phyloP scores from a whole-genome alignment of 2,329 filamentous ascomycete genomes.

The Colletotrichum melonis region DNA sequence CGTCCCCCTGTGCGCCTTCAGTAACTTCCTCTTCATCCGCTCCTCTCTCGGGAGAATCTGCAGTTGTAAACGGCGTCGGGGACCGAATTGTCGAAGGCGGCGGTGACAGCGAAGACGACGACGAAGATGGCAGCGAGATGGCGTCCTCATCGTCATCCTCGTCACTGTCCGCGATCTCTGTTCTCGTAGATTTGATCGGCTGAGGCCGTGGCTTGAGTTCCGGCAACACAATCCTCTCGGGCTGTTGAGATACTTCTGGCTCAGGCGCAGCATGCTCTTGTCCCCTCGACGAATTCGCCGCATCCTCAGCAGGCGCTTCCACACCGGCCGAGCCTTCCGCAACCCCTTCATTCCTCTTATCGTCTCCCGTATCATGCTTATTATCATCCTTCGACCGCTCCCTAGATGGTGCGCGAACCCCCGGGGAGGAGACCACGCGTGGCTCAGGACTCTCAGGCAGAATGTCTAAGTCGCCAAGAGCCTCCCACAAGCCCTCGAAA shows the following conservation, averaged over 20 bases:
- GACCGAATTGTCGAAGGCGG: conserved; percentile 30
- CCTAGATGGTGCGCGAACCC: too few relatives aligned
- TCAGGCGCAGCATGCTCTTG: not conserved
- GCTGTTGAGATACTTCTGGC: not conserved
- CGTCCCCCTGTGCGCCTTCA: not conserved
- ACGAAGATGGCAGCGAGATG: conserved; percentile 29
- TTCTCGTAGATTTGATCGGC: conserved; percentile 19
- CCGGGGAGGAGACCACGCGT: not conserved
- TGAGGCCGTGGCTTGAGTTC: conserved; percentile 13
- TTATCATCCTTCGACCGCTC: conserved; percentile 10
- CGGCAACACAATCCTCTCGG: conserved; percentile 14
- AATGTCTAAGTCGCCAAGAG: conserved; percentile 60
- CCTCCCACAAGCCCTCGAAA: conserved; percentile 67
- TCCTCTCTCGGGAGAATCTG: not conserved
- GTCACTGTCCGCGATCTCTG: conserved; percentile 52
- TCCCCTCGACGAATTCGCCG: not conserved
- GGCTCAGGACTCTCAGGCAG: conserved; percentile 8
- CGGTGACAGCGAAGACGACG: conserved; percentile 33
- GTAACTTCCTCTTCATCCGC: not conserved
- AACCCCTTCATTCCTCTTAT: not conserved
- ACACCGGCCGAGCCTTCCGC: not conserved
- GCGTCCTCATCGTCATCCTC: conserved; percentile 52
- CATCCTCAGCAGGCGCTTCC: not conserved
- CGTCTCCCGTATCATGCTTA: not conserved
- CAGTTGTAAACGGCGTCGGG: not conserved